These are phyloP conservation scores for Gastrolobium bilobum DNA, from an alignment of 306 rosid species.

Conservation along the genomic window DNA sequence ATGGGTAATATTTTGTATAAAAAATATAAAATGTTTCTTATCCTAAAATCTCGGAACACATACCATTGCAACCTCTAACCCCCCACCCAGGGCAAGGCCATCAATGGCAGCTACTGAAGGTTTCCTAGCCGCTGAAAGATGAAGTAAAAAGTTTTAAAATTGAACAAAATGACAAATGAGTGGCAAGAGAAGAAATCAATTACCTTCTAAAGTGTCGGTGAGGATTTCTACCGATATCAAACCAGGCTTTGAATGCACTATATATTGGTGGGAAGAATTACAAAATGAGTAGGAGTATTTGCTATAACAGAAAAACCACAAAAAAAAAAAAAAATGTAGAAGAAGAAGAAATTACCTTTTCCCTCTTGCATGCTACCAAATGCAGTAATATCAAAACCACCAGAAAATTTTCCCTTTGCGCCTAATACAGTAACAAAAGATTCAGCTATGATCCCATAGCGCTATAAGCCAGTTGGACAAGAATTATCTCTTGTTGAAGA, in stretches of 20 bases:
- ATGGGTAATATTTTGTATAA: constrained; percentile 23
- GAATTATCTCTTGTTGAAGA: constrained; percentile 34
- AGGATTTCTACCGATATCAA: constrained; percentile 74
- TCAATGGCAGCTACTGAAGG: constrained; percentile 98
- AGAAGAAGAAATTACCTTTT: constrained; percentile 57
- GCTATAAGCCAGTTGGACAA: constrained; percentile 26
- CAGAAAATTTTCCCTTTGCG: constrained; percentile 90
- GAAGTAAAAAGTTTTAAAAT: constrained; percentile 41
- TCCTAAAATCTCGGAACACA: constrained; percentile 39
- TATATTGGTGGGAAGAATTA: constrained; percentile 30
- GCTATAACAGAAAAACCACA: constrained; percentile 23
- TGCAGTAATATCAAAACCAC: constrained; percentile 89
- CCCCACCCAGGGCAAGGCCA: constrained; percentile 99
- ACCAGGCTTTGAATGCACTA: constrained; percentile 69
- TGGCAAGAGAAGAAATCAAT: background rate
- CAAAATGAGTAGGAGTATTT: constrained; percentile 31
- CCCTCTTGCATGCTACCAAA: constrained; percentile 75
- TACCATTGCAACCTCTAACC: constrained; percentile 98
- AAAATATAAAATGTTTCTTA: background rate
- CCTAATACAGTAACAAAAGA: constrained; percentile 59
- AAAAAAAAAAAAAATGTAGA: background rate
- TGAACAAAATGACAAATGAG: constrained; percentile 14
- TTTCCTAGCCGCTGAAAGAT: constrained; percentile 75
- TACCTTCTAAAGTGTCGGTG: constrained; percentile 88
- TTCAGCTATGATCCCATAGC: constrained; percentile 31